Base-by-base conservation (phyloP, 2,329 filamentous ascomycete species). In the Aspergillus sp. region DNA sequence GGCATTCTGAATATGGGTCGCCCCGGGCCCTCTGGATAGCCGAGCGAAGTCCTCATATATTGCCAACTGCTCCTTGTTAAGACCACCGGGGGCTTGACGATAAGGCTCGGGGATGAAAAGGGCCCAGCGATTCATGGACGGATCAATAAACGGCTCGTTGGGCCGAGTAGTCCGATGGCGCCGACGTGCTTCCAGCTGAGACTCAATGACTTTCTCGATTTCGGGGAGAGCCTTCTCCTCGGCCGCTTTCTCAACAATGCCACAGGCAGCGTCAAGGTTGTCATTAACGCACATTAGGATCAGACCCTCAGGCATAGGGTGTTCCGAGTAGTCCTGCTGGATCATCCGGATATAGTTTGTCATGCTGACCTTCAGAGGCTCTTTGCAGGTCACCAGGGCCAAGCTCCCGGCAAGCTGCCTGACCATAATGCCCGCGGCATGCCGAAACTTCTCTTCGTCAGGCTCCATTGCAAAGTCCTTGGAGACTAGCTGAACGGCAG, bases 231-330 rank as follows among this genome's bases (percentile, higher is more conserved):
- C 91, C 40, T 89, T 83, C 51, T 93, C 84, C 57, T 96, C 89
- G 3, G 91, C 93, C 32, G 91, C 88, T 58, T 91, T 86, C 60
- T 98, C 91, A 28, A 98, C 93, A 41, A 95, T 84, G 47, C 76
- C 82, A 53, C 91, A 96, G 29, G 93, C 89, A 25, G 86, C 73
- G 47, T 98, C 91, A 17, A 98, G 72, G 55, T 98, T 98, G 44
- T 93, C 89, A 57, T 96, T 98, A 40, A 98, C 89, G 60, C 93
- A 96, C 85, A 98, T 95, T 35, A 96, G 75, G 40, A 98, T 91
- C 19, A 91, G 84, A 5, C 91, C 91, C 62, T 98, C 91, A 0
- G 91, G 86, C 40, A 98, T 72, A 11, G 84, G 83, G 47, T 80
- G 75, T 33, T 77, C 72, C 2, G 71, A 71, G 25, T 75, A 64